phyloP scores from a whole-genome alignment of 2,329 filamentous ascomycete genomes.

The Aspergillus proliferans region DNA sequence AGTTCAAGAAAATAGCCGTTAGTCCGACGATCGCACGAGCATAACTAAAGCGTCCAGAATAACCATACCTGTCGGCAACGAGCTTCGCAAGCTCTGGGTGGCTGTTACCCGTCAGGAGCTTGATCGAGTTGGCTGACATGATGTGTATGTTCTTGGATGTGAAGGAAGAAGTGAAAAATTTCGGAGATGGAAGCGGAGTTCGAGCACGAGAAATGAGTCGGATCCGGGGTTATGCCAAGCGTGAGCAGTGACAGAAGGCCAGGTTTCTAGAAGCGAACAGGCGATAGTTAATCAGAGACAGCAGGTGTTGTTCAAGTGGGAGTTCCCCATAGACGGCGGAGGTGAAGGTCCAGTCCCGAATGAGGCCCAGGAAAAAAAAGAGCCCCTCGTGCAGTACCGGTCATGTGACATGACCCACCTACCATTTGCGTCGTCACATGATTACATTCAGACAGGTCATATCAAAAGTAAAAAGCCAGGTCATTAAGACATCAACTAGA shows the following conservation, averaged over 20 bases:
- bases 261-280: no score
- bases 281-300: no score
- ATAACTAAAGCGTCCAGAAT: neutral
- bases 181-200: neutral
- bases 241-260: no score
- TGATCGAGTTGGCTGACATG: slow-evolving; percentile 70
- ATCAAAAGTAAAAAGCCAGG: neutral
- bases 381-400: neutral
- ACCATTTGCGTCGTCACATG: no score
- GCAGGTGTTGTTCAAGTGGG: neutral
- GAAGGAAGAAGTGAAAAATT: slow-evolving; percentile 5
- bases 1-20: slow-evolving; percentile 8
- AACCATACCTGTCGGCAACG: slow-evolving; percentile 58
- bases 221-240: neutral
- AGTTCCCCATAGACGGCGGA: neutral
- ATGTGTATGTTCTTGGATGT: slow-evolving; percentile 6
- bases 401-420: neutral
- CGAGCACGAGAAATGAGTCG: neutral
- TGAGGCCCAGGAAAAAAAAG: neutral
- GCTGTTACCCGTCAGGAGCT: slow-evolving; percentile 68
- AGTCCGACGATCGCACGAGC: slow-evolving; percentile 1
- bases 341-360: neutral
- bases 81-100: slow-evolving; percentile 65
- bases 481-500: slow-evolving; percentile 4
- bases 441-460: neutral